A percentile compares a stretch with the other conserved stretches of the same genome.
Evolutionary conservation across 768 basidiomycete genomes (phyloP).

Genomic region (Pluteus cervinus): DNA sequence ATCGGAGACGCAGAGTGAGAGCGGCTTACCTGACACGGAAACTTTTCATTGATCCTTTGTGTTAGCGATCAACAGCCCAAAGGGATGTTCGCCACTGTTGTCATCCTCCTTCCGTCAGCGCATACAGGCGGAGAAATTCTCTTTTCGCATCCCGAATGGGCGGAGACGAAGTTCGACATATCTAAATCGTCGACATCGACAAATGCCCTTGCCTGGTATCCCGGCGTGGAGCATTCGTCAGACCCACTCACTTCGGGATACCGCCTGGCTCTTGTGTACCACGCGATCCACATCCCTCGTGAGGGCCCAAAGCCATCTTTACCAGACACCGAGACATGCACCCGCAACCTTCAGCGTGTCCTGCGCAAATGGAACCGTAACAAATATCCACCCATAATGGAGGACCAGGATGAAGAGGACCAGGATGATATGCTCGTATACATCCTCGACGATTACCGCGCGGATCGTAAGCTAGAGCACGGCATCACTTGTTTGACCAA

Average conservation of each 20-base stretch:
- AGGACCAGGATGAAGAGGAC: no score
- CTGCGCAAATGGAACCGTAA: constrained; percentile 21
- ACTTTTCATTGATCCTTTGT: constrained; percentile 8
- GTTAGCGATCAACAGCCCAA: constrained; percentile 23
- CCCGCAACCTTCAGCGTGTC: constrained; percentile 15
- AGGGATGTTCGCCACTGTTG: constrained; percentile 36
- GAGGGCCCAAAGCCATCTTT: constrained; percentile 11
- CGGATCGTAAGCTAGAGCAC: constrained; percentile 4
- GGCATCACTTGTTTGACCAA: constrained; percentile 23
- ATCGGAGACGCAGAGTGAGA: no score
- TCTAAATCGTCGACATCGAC: constrained; percentile 10
- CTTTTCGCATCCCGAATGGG: constrained; percentile 19
- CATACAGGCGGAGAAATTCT: constrained; percentile 31
- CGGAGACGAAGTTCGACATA: constrained; percentile 21
- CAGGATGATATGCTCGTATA: constrained; percentile 7
- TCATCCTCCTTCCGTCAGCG: constrained; percentile 31
- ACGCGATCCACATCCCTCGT: constrained; percentile 25
- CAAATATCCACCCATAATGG: no score
- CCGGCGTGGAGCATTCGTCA: constrained; percentile 31
- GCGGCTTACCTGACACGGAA: constrained; percentile 29
- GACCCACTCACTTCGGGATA: constrained; percentile 32
- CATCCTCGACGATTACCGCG: constrained; percentile 15
- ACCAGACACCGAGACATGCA: constrained; percentile 7
- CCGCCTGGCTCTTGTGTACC: constrained; percentile 33
- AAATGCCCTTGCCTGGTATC: constrained; percentile 34